These are phyloP conservation scores for Dendrobium officinale DNA, from an alignment of 106 monocot genomes.

Conservation along the genomic window DNA sequence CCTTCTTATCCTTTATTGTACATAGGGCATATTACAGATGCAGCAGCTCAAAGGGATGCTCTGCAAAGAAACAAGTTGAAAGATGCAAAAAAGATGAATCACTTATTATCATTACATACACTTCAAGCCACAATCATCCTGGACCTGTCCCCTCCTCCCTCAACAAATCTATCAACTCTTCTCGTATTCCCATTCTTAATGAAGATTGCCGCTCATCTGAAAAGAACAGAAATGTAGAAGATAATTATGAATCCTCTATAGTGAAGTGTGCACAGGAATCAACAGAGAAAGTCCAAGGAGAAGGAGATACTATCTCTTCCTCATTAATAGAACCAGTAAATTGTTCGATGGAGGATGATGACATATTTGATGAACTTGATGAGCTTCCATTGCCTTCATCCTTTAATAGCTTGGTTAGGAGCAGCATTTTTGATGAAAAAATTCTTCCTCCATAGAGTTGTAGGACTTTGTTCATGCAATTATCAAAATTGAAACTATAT, in stretches of 20 bases:
- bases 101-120: slow-evolving; percentile 52
- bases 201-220: not conserved
- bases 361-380: slow-evolving; percentile 61
- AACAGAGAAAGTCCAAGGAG: not conserved
- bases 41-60: slow-evolving; percentile 54
- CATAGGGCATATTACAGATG: slow-evolving; percentile 58
- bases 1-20: too few relatives aligned
- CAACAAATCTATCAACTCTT: not conserved
- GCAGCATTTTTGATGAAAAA: slow-evolving; percentile 33
- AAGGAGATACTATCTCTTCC: not conserved
- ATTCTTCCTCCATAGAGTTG: slow-evolving; percentile 9
- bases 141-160: slow-evolving; percentile 18
- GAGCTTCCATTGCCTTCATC: slow-evolving; percentile 41
- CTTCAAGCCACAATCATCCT: slow-evolving; percentile 51
- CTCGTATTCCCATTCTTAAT: not conserved
- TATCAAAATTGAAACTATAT: too few relatives aligned
- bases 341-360: slow-evolving; percentile 14
- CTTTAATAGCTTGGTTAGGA: slow-evolving; percentile 21
- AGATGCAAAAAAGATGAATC: slow-evolving; percentile 50
- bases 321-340: not conserved
- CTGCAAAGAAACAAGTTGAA: slow-evolving; percentile 67
- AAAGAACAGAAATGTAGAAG: not conserved
- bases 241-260: not conserved
- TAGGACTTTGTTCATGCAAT: not conserved
- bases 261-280: not conserved